Evolutionary conservation across 495 filamentous ascomycete genomes (phyloP).

Genomic region (Talaromyces liani): DNA sequence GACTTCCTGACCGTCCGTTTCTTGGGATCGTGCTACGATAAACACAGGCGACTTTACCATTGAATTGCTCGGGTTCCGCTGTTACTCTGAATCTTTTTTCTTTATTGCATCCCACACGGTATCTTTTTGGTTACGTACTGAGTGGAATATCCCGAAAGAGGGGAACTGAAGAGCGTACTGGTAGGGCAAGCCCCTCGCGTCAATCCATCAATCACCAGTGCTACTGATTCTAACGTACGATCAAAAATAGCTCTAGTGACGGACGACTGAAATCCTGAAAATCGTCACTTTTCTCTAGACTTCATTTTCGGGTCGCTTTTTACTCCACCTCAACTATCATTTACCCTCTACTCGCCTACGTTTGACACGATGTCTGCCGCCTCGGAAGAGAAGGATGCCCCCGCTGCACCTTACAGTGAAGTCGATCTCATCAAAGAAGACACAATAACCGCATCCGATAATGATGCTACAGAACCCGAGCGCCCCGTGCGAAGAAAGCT

Average conservation of each 20-base stretch:
- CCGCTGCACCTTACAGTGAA: neutral
- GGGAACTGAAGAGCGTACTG: neutral
- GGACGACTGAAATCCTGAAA: neutral
- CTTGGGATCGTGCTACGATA: neutral
- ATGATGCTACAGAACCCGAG: conserved; percentile 38
- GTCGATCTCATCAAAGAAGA: conserved; percentile 16
- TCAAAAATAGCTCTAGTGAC: neutral
- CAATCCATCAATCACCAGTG: neutral
- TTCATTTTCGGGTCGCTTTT: neutral
- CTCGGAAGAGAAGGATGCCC: neutral
- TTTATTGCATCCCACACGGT: neutral
- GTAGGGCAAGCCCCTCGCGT: neutral
- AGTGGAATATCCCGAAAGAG: neutral
- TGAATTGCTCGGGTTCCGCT: neutral
- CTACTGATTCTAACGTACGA: neutral
- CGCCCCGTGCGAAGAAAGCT: conserved; percentile 54
- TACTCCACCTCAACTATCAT: neutral
- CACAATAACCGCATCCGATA: conserved; percentile 32
- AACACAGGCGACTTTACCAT: neutral
- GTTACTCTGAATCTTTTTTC: neutral
- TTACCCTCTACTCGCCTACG: neutral
- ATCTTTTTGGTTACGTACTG: neutral
- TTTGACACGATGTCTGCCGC: neutral
- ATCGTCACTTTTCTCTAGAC: neutral
- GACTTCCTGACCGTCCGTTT: neutral